A percentile compares a stretch with the other conserved stretches of the same genome.
Evolutionary conservation across 2,329 filamentous ascomycete genomes (phyloP).

Genomic region (Clonostachys solani): DNA sequence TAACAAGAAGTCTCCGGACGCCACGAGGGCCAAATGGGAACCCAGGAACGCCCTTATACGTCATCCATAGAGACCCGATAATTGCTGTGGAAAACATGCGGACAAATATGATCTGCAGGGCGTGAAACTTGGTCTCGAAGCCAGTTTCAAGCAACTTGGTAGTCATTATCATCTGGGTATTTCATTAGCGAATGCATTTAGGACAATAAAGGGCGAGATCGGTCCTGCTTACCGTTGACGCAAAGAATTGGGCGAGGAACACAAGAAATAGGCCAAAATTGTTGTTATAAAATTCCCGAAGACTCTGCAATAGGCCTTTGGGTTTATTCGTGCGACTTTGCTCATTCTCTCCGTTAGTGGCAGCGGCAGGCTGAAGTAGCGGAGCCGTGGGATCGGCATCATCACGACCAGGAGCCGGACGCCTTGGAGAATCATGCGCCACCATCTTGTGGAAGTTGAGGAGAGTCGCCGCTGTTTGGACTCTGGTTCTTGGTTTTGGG

Average conservation of each 20-base stretch:
- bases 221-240: constrained; percentile 24
- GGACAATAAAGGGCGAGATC: neutral
- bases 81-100: constrained; percentile 31
- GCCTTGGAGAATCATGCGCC: too few relatives aligned
- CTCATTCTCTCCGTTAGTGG: too few relatives aligned
- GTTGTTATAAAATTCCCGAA: constrained; percentile 38
- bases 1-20: constrained; percentile 57
- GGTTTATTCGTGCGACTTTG: too few relatives aligned
- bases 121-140: constrained; percentile 29
- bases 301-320: too few relatives aligned
- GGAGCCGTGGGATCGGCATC: too few relatives aligned
- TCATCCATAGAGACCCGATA: constrained; percentile 32
- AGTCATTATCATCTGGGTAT: constrained; percentile 32
- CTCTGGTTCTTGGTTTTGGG: too few relatives aligned
- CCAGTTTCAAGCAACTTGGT: constrained; percentile 26
- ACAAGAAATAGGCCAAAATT: constrained; percentile 34
- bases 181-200: neutral
- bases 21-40: constrained; percentile 64
- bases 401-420: too few relatives aligned
- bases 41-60: constrained; percentile 42
- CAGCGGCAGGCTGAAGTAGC: too few relatives aligned
- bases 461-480: too few relatives aligned
- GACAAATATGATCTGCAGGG: constrained; percentile 36
- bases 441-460: too few relatives aligned
- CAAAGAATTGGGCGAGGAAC: constrained; percentile 33